These are phyloP conservation scores for Sanghuangporus weigelae DNA, from an alignment of 1,284 basidiomycete genomes.

Conservation along the genomic window DNA sequence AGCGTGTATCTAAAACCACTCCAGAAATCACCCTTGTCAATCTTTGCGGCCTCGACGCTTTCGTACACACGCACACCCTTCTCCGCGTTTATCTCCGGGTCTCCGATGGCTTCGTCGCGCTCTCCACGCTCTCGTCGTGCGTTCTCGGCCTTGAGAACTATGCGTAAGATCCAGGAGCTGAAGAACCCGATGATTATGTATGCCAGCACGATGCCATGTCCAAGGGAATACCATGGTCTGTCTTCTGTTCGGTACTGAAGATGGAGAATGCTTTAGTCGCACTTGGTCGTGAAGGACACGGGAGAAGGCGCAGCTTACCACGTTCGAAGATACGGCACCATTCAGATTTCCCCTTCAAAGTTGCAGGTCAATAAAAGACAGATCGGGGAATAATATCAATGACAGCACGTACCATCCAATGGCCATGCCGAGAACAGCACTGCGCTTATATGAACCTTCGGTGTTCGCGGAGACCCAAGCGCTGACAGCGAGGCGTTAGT, in stretches of 20 bases:
- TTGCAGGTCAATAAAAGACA: not conserved
- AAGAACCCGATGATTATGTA: constrained; percentile 65
- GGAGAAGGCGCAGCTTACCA: constrained; percentile 36
- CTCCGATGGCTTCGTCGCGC: constrained; percentile 61
- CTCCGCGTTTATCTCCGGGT: not conserved
- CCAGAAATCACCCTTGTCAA: constrained; percentile 42
- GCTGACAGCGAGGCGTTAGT: constrained; percentile 21
- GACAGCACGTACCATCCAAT: constrained; percentile 28
- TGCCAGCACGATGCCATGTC: constrained; percentile 61
- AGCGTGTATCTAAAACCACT: constrained; percentile 41
- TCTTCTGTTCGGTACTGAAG: constrained; percentile 58
- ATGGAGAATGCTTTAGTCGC: not conserved
- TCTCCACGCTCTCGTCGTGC: constrained; percentile 56
- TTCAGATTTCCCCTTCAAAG: constrained; percentile 55
- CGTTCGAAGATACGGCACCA: constrained; percentile 66
- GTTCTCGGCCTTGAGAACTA: constrained; percentile 56
- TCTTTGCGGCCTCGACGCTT: constrained; percentile 34
- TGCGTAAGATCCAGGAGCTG: constrained; percentile 41
- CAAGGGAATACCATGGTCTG: constrained; percentile 66
- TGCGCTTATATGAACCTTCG: constrained; percentile 40
- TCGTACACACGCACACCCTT: constrained; percentile 18
- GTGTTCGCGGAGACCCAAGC: constrained; percentile 49
- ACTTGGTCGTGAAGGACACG: not conserved
- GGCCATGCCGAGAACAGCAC: constrained; percentile 35
- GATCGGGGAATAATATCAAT: not conserved